These are phyloP conservation scores for Aspergillus mulundensis DNA, from an alignment of 495 filamentous ascomycete species.

Conservation along the genomic window DNA sequence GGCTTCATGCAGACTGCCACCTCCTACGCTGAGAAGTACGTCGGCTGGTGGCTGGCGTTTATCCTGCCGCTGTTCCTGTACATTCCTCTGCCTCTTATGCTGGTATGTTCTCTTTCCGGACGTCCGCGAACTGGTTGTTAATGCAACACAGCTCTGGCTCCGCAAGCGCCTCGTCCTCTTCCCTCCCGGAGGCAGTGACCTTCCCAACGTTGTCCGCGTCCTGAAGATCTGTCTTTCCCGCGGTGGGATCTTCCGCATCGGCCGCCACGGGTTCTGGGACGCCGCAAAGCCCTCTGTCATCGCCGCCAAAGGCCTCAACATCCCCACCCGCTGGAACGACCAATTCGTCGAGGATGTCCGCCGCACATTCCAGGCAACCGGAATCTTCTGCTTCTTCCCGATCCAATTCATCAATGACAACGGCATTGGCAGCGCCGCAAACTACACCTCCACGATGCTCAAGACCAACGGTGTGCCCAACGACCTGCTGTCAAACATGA, in stretches of 20 bases:
- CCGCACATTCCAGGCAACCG: slow-evolving; percentile 41
- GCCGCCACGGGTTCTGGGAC: slow-evolving; percentile 59
- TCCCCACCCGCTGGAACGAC: slow-evolving; percentile 43
- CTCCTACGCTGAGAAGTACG: slow-evolving; percentile 38
- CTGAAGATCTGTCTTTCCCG: background rate
- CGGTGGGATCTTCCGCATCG: slow-evolving; percentile 48
- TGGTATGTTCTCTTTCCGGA: slow-evolving; percentile 24
- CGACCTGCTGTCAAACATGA: slow-evolving; percentile 67
- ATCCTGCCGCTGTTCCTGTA: slow-evolving; percentile 45
- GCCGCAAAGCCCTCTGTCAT: slow-evolving; percentile 59
- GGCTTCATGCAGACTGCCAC: slow-evolving; percentile 36
- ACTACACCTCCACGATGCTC: slow-evolving; percentile 58
- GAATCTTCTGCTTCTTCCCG: slow-evolving; percentile 53
- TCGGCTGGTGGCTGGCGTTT: slow-evolving; percentile 37
- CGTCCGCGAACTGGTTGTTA: background rate
- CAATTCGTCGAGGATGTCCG: slow-evolving; percentile 46
- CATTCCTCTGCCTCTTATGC: slow-evolving; percentile 48
- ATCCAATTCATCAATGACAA: slow-evolving; percentile 49
- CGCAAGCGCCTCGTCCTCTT: background rate
- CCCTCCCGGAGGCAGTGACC: slow-evolving; percentile 26
- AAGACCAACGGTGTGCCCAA: slow-evolving; percentile 66
- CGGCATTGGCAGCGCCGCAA: slow-evolving; percentile 40
- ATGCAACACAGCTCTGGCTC: background rate
- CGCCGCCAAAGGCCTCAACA: slow-evolving; percentile 35
- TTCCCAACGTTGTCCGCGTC: background rate